Percentiles rank a stretch among this genome's conserved stretches.
Evolutionary conservation across 1,139 yeast species (phyloP).

Genomic region (Geotrichum candidum): DNA sequence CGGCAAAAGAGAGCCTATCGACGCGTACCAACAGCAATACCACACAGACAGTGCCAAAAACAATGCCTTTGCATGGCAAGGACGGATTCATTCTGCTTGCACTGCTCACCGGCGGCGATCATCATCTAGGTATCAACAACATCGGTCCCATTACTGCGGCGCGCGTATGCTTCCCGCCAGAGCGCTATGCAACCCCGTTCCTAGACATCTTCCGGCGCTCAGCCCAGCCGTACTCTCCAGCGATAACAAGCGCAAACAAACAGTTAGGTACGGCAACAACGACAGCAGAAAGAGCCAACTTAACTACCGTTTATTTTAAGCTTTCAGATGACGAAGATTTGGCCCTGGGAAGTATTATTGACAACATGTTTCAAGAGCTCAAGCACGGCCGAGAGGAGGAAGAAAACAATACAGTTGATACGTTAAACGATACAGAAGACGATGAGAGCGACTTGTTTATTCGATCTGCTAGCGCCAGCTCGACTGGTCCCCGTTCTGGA

Average conservation of each 20-base stretch:
- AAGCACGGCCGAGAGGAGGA: constrained; percentile 6
- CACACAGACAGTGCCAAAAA: neutral
- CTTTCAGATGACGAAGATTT: neutral
- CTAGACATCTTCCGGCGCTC: constrained; percentile 6
- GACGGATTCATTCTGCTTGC: constrained; percentile 9
- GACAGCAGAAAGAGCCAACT: neutral
- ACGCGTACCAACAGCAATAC: neutral
- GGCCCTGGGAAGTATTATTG: neutral
- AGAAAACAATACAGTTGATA: neutral
- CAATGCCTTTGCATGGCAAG: neutral
- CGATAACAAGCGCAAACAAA: neutral
- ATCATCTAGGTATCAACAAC: constrained; percentile 7
- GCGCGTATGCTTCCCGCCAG: constrained; percentile 8
- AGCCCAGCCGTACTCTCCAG: neutral
- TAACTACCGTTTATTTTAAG: neutral
- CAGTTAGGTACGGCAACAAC: neutral
- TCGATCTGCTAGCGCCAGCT: neutral
- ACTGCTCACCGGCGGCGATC: constrained; percentile 14
- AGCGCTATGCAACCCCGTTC: constrained; percentile 9
- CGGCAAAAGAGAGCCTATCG: neutral
- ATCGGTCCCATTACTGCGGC: constrained; percentile 9
- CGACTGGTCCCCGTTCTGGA: neutral
- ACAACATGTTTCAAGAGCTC: neutral
- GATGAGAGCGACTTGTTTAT: neutral
- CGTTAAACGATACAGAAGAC: neutral